phyloP scores from a whole-genome alignment of 2,329 filamentous ascomycete species.

The Paecilomyces dactylethromorphus region DNA sequence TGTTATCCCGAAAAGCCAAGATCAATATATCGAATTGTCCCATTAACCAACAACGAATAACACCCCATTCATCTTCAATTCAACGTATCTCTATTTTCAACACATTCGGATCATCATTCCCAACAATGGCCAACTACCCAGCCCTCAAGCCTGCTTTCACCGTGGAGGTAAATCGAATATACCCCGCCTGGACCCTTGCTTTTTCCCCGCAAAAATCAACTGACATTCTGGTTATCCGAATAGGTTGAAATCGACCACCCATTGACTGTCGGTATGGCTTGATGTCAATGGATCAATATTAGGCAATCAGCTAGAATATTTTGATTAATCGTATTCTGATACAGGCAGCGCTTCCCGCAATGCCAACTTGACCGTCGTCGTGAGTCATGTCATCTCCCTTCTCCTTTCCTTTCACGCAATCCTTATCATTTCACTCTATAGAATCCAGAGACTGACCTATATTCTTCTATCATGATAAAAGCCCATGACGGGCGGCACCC shows the following conservation, averaged over 20 bases:
- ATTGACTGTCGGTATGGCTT: constrained; percentile 23
- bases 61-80: neutral
- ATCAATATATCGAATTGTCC: neutral
- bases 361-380: constrained; percentile 29
- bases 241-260: constrained; percentile 26
- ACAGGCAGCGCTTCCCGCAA: constrained; percentile 31
- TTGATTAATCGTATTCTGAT: neutral
- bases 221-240: neutral
- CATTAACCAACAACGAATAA: neutral
- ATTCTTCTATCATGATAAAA: constrained; percentile 9
- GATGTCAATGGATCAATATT: neutral
- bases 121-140: constrained; percentile 30
- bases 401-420: neutral
- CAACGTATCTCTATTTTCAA: neutral
- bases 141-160: constrained; percentile 35
- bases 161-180: constrained; percentile 20
- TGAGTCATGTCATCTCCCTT: no score
- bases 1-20: neutral
- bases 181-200: neutral
- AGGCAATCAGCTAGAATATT: neutral
- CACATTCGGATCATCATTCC: neutral
- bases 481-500: constrained; percentile 31
- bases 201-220: neutral
- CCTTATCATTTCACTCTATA: neutral
- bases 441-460: neutral